A percentile compares a stretch with the other conserved stretches of the same genome.
phyloP scores from a whole-genome alignment of 352 stramenopile genomes.

The Ochromonadaceae sp. region DNA sequence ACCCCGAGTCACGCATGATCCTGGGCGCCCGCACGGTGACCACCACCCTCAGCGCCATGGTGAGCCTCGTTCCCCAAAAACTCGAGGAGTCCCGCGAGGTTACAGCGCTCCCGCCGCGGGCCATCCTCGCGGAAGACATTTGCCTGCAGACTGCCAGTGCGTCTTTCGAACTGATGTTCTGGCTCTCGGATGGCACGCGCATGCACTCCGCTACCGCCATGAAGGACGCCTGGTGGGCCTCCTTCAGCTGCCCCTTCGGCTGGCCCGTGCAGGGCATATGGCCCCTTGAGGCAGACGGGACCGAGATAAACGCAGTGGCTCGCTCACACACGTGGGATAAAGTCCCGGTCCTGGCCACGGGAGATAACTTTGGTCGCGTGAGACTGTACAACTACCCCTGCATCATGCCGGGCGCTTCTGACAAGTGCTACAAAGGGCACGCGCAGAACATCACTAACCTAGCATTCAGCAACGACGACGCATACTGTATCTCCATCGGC shows the following conservation, averaged over 20 bases:
- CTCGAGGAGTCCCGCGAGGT: too few species aligned
- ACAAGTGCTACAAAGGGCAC: slow-evolving; percentile 49
- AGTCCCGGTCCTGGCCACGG: slow-evolving; percentile 40
- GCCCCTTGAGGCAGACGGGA: slow-evolving; percentile 41
- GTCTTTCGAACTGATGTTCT: slow-evolving; percentile 10
- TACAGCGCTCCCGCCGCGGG: too few species aligned
- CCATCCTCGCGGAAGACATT: background rate
- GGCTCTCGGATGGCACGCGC: background rate
- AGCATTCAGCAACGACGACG: slow-evolving; percentile 41
- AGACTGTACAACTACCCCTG: slow-evolving; percentile 51
- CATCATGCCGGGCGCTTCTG: slow-evolving; percentile 29
- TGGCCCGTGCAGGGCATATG: slow-evolving; percentile 60
- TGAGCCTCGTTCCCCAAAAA: too few species aligned
- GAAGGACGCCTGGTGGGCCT: slow-evolving; percentile 56
- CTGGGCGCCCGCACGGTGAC: background rate
- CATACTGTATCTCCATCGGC: slow-evolving; percentile 37
- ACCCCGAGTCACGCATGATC: background rate
- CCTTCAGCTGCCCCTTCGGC: slow-evolving; percentile 54
- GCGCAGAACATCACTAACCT: slow-evolving; percentile 36
- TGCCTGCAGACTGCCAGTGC: background rate
- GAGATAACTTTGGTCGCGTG: slow-evolving; percentile 58
- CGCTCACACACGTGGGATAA: slow-evolving; percentile 41
- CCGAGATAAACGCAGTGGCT: slow-evolving; percentile 38
- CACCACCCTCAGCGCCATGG: too few species aligned
- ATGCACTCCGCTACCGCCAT: slow-evolving; percentile 51